Evolutionary conservation across 1,284 basidiomycete species (phyloP).

Genomic region (Sparassis latifolia): DNA sequence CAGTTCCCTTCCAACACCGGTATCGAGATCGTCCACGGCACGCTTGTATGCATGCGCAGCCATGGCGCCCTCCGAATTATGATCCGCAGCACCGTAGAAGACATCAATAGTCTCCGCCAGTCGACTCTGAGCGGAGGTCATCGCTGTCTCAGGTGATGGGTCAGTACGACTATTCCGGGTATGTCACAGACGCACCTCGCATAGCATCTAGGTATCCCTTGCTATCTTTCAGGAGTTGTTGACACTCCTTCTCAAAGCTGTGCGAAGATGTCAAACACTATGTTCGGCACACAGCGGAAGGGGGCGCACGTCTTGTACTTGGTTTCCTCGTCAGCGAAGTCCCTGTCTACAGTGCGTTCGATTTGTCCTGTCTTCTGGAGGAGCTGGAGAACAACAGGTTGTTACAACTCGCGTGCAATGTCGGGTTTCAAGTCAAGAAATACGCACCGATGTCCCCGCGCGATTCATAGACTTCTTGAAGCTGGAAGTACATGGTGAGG

Average conservation of each 20-base stretch:
- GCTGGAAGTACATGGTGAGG: constrained; percentile 31
- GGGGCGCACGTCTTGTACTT: constrained; percentile 82
- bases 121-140: constrained; percentile 89
- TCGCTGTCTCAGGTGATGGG: constrained; percentile 42
- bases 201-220: constrained; percentile 95
- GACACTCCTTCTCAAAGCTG: constrained; percentile 93
- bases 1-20: constrained; percentile 79
- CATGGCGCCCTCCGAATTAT: constrained; percentile 89
- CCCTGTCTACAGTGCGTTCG: constrained; percentile 90
- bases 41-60: constrained; percentile 95
- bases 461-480: constrained; percentile 95
- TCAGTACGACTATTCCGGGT: no score
- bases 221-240: constrained; percentile 89
- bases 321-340: constrained; percentile 89
- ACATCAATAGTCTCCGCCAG: constrained; percentile 92
- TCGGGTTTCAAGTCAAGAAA: constrained; percentile 1
- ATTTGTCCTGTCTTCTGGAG: constrained; percentile 98
- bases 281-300: neutral
- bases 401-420: constrained; percentile 2
- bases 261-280: constrained; percentile 1
- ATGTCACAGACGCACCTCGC: constrained; percentile 50
- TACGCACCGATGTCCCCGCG: constrained; percentile 78
- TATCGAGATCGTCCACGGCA: constrained; percentile 91
- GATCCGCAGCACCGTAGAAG: constrained; percentile 88
- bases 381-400: constrained; percentile 40